Conservation (phyloP, 2,329 filamentous ascomycete genomes). For the Aspergillus caelatus region DNA sequence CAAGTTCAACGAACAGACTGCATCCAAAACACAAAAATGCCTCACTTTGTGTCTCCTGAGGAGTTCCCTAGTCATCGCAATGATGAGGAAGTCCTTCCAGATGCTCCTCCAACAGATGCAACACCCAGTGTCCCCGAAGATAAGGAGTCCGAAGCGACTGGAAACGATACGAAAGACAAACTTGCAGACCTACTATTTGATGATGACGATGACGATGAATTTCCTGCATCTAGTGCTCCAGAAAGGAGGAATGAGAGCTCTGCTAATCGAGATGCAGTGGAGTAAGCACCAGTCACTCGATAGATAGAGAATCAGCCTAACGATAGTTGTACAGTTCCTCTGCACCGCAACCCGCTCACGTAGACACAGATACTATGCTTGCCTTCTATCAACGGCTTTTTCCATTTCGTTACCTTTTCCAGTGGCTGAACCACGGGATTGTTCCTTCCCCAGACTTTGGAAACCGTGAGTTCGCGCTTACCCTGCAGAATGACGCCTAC, state of each 20-base stretch:
- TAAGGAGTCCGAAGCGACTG: slow-evolving; percentile 11
- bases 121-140: slow-evolving; percentile 12
- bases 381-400: slow-evolving; percentile 96
- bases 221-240: slow-evolving; percentile 56
- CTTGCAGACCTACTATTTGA: slow-evolving; percentile 63
- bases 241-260: slow-evolving; percentile 47
- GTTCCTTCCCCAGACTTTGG: slow-evolving; percentile 84
- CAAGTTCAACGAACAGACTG: neutral
- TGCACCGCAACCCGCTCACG: slow-evolving; percentile 49
- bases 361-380: slow-evolving; percentile 82
- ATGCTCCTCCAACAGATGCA: slow-evolving; percentile 34
- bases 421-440: slow-evolving; percentile 95
- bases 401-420: slow-evolving; percentile 90
- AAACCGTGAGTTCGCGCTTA: slow-evolving; percentile 95
- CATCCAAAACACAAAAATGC: slow-evolving; percentile 31
- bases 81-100: slow-evolving; percentile 46
- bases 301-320: slow-evolving; percentile 17
- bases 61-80: slow-evolving; percentile 45
- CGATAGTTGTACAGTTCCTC: slow-evolving; percentile 27
- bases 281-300: slow-evolving; percentile 34
- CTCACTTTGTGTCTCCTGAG: slow-evolving; percentile 38
- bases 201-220: slow-evolving; percentile 59
- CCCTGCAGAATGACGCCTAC: slow-evolving; percentile 88
- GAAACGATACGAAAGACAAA: slow-evolving; percentile 38
- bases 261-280: slow-evolving; percentile 32